Conservation (phyloP, 805 yeast genomes). For the Candida methanosorbosa region DNA sequence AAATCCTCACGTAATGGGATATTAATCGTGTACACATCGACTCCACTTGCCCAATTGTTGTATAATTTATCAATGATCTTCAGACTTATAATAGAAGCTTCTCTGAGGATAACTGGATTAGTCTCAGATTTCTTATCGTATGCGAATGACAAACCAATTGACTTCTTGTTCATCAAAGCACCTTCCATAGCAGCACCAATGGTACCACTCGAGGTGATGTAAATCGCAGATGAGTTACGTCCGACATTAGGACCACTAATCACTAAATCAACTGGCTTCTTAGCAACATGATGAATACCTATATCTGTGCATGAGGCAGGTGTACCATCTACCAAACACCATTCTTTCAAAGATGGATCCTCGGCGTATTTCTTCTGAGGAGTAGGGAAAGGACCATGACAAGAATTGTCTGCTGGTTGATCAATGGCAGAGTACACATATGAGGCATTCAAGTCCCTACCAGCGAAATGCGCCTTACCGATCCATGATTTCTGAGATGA, state of each 20-base stretch:
- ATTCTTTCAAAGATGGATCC: conserved; percentile 50
- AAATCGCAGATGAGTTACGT: conserved; percentile 81
- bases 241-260: conserved; percentile 96
- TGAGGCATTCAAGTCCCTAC: conserved; percentile 48
- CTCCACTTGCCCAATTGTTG: conserved; percentile 44
- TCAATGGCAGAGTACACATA: conserved; percentile 53
- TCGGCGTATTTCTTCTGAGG: conserved; percentile 34
- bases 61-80: conserved; percentile 52
- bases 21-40: conserved; percentile 76
- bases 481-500: conserved; percentile 89
- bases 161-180: conserved; percentile 55
- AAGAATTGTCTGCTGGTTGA: conserved; percentile 39
- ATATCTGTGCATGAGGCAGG: conserved; percentile 95
- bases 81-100: conserved; percentile 64
- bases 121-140: conserved; percentile 44
- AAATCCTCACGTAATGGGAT: conserved; percentile 62
- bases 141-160: conserved; percentile 85
- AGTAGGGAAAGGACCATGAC: conserved; percentile 56
- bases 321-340: conserved; percentile 86
- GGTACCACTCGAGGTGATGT: conserved; percentile 87
- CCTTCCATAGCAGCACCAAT: conserved; percentile 97
- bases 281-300: conserved; percentile 66
- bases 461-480: conserved; percentile 94
- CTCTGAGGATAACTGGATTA: conserved; percentile 38
- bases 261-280: conserved; percentile 71